These are phyloP conservation scores for Lachnellula subtilissima DNA, from an alignment of 2,329 filamentous ascomycete species.

Conservation along the genomic window DNA sequence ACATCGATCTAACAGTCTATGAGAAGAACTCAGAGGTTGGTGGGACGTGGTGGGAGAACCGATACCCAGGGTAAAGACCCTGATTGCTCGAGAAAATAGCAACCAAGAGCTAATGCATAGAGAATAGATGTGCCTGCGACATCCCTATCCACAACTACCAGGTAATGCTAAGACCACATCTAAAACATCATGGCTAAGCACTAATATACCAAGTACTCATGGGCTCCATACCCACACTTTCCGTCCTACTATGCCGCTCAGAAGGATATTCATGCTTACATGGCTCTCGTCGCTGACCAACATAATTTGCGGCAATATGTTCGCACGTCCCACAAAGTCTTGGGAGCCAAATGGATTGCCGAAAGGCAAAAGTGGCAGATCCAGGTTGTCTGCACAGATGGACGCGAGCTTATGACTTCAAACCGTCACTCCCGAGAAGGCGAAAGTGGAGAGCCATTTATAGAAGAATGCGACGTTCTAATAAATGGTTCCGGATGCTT, in stretches of 20 bases:
- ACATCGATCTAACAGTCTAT: constrained; percentile 38
- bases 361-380: constrained; percentile 46
- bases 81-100: not conserved
- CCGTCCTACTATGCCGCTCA: constrained; percentile 61
- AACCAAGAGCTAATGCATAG: too few species aligned
- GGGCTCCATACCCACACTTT: constrained; percentile 51
- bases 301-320: constrained; percentile 57
- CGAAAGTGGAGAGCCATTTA: constrained; percentile 34
- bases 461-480: constrained; percentile 53
- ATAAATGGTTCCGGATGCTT: constrained; percentile 61
- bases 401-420: too few species aligned
- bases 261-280: constrained; percentile 61
- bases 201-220: constrained; percentile 37
- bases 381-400: constrained; percentile 17
- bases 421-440: constrained; percentile 6
- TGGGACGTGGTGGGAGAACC: constrained; percentile 49
- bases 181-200: too few species aligned
- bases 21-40: constrained; percentile 49
- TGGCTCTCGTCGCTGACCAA: constrained; percentile 56
- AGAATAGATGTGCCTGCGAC: too few species aligned
- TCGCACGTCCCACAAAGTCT: constrained; percentile 50
- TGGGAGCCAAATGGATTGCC: constrained; percentile 51
- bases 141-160: too few species aligned
- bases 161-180: too few species aligned
- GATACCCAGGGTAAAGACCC: constrained; percentile 16